Percentiles rank a stretch among this genome's conserved stretches.
Evolutionary conservation across 2,329 filamentous ascomycete species (phyloP).

Genomic region (Mycosphaerella arachidis): DNA sequence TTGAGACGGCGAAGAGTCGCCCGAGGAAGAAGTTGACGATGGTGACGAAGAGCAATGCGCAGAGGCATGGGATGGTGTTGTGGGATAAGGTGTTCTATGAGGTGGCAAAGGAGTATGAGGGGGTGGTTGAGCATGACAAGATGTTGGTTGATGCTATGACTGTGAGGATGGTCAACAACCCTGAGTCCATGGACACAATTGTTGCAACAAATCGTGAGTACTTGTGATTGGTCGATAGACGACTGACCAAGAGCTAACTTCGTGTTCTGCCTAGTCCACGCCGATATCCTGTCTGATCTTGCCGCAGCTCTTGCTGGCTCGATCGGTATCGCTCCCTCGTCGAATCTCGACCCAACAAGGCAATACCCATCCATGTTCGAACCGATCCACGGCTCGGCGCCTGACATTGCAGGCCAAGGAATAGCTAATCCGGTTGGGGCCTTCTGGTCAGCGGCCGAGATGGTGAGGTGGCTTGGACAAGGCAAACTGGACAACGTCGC

Average conservation of each 20-base stretch:
- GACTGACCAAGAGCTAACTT: not conserved
- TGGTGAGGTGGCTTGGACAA: constrained; percentile 60
- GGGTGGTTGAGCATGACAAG: constrained; percentile 43
- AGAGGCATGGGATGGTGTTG: constrained; percentile 47
- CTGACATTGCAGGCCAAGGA: constrained; percentile 59
- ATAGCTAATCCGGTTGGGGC: constrained; percentile 61
- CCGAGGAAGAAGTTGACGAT: constrained; percentile 46
- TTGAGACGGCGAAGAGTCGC: constrained; percentile 42
- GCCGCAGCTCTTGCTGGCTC: constrained; percentile 66
- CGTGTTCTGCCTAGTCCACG: constrained; percentile 25
- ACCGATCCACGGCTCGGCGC: constrained; percentile 47
- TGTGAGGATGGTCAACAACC: constrained; percentile 45
- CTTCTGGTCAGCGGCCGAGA: constrained; percentile 66
- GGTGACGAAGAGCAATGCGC: constrained; percentile 49
- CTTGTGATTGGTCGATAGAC: not conserved
- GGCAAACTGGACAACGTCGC: constrained; percentile 50
- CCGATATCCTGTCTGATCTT: constrained; percentile 57
- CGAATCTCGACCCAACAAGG: constrained; percentile 62
- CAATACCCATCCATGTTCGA: constrained; percentile 59
- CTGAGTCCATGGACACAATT: constrained; percentile 44
- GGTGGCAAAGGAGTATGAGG: constrained; percentile 43
- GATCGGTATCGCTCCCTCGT: constrained; percentile 68
- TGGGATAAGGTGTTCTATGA: constrained; percentile 47
- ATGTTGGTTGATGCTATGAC: constrained; percentile 51
- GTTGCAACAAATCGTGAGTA: constrained; percentile 49